These are phyloP conservation scores for Yamadazyma sp. DNA, from an alignment of 1,139 yeast genomes.

Conservation along the genomic window DNA sequence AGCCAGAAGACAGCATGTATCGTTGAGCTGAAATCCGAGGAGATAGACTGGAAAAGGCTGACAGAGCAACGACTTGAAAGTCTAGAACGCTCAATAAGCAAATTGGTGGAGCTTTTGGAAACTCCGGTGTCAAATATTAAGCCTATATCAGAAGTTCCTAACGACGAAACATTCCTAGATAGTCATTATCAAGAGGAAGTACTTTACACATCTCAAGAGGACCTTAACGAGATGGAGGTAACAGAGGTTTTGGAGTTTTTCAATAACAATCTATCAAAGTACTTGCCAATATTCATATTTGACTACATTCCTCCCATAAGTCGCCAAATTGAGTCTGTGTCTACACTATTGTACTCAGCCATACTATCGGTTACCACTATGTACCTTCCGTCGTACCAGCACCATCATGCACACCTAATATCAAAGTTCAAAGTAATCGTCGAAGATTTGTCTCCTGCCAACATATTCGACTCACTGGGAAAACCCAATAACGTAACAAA, in stretches of 20 bases:
- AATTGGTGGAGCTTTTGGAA: not conserved
- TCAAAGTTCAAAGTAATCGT: conserved; percentile 4
- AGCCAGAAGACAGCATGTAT: not conserved
- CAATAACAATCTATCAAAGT: conserved; percentile 7
- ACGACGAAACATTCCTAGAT: no score
- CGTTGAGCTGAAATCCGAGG: not conserved
- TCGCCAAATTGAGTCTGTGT: conserved; percentile 1
- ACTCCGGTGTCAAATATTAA: not conserved
- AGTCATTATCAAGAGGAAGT: no score
- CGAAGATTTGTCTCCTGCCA: conserved; percentile 6
- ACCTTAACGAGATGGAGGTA: conserved; percentile 1
- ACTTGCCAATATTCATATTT: conserved; percentile 10
- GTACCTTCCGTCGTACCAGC: conserved; percentile 6
- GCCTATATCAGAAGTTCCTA: not conserved
- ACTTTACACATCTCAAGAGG: not conserved
- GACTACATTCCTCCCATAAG: conserved; percentile 10
- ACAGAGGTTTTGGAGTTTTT: conserved; percentile 4
- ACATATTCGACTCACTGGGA: conserved; percentile 8
- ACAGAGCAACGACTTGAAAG: not conserved
- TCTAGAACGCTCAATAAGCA: conserved; percentile 1
- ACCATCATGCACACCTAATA: conserved; percentile 2
- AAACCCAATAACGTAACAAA: conserved; percentile 5
- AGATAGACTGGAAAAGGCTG: not conserved
- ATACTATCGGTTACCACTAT: conserved; percentile 7
- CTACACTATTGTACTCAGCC: conserved; percentile 4